These are phyloP conservation scores for Leccinum angustisporum DNA, from an alignment of 1,284 basidiomycete species.

Conservation along the genomic window DNA sequence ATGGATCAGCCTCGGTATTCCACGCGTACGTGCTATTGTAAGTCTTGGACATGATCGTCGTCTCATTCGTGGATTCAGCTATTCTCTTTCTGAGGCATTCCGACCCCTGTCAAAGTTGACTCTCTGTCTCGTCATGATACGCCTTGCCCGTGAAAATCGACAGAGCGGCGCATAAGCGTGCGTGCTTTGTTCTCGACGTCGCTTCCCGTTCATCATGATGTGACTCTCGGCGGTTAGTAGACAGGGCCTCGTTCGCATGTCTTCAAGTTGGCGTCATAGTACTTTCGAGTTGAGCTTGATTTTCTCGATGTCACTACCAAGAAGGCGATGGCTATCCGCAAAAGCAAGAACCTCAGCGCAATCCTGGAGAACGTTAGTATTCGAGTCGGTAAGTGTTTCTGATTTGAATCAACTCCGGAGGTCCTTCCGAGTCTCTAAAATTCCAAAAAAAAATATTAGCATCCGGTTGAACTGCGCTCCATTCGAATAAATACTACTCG, in stretches of 20 bases:
- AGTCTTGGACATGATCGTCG: neutral
- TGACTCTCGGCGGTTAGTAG: slow-evolving; percentile 39
- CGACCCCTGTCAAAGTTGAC: slow-evolving; percentile 85
- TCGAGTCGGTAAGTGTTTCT: slow-evolving; percentile 38
- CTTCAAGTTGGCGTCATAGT: slow-evolving; percentile 52
- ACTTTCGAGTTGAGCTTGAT: slow-evolving; percentile 71
- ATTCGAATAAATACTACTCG: slow-evolving; percentile 67
- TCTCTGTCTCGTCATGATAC: slow-evolving; percentile 84
- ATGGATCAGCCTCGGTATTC: slow-evolving; percentile 77
- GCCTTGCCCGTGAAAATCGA: slow-evolving; percentile 86
- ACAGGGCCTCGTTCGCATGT: slow-evolving; percentile 48
- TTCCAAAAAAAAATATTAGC: slow-evolving; percentile 36
- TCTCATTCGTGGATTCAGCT: slow-evolving; percentile 42
- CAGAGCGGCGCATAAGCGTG: slow-evolving; percentile 83
- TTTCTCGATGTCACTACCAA: slow-evolving; percentile 81
- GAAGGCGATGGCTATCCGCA: slow-evolving; percentile 83
- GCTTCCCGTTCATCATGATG: neutral
- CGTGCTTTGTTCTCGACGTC: slow-evolving; percentile 36
- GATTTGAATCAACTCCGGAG: neutral
- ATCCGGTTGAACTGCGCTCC: slow-evolving; percentile 69
- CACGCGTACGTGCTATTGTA: slow-evolving; percentile 42
- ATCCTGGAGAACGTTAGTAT: slow-evolving; percentile 44
- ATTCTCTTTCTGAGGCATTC: slow-evolving; percentile 80
- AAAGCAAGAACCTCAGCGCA: slow-evolving; percentile 59
- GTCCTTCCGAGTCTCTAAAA: slow-evolving; percentile 6